These are phyloP conservation scores for Diaporthe eres DNA, from an alignment of 2,329 filamentous ascomycete species.

Conservation along the genomic window DNA sequence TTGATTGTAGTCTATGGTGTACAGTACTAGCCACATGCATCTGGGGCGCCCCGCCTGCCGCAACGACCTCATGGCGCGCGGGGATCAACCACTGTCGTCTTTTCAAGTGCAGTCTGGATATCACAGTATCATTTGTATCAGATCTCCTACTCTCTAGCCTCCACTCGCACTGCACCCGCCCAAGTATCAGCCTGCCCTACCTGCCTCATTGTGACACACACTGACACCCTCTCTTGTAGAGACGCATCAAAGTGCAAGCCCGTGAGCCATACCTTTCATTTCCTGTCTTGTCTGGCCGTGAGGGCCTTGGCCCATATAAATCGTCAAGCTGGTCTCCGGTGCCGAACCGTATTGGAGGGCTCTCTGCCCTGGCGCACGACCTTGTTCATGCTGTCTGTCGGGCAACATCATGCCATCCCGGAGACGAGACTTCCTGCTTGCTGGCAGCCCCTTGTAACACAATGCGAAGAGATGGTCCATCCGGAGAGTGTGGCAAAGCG, in stretches of 20 bases:
- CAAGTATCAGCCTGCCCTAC: background rate
- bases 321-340: background rate
- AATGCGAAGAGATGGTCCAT: background rate
- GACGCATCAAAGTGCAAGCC: constrained; percentile 11
- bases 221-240: background rate
- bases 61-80: background rate
- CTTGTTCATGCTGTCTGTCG: constrained; percentile 5
- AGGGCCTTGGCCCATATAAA: constrained; percentile 9
- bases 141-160: constrained; percentile 1
- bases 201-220: constrained; percentile 21
- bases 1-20: background rate
- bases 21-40: background rate
- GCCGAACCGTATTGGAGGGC: constrained; percentile 21
- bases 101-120: background rate
- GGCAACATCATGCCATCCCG: constrained; percentile 5
- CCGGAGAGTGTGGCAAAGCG: background rate
- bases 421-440: constrained; percentile 9
- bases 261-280: constrained; percentile 19
- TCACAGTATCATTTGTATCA: constrained; percentile 32
- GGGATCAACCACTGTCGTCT: background rate
- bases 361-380: background rate
- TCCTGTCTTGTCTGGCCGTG: background rate
- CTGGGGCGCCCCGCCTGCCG: background rate
- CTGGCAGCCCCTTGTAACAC: constrained; percentile 22
- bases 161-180: background rate